Percentiles rank a stretch among this genome's conserved stretches.
Conservation (phyloP, 2,329 filamentous ascomycete species). For the Mycosphaerelloides madeirae region DNA sequence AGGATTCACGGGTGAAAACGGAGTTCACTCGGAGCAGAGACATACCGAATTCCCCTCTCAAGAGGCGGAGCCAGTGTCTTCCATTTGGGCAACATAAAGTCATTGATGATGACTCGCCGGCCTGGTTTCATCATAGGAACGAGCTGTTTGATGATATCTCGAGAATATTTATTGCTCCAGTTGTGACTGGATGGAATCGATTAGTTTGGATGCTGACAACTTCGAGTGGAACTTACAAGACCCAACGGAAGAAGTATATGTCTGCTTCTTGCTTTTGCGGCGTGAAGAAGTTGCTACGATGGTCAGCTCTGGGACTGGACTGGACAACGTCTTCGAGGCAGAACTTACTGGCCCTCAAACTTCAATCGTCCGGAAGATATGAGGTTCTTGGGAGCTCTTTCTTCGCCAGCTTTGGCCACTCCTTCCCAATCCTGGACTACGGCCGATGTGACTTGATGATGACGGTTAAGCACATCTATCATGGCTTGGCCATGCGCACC, state of each 20-base stretch:
- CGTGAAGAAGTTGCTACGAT: slow-evolving; percentile 25
- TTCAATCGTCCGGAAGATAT: neutral
- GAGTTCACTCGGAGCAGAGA: neutral
- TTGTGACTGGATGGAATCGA: slow-evolving; percentile 10
- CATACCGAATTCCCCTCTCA: slow-evolving; percentile 4
- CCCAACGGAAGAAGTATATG: slow-evolving; percentile 22
- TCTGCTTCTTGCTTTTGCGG: slow-evolving; percentile 27
- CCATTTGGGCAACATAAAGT: slow-evolving; percentile 15
- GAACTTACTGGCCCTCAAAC: slow-evolving; percentile 1
- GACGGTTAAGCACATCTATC: slow-evolving; percentile 2
- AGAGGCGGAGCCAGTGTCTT: slow-evolving; percentile 1
- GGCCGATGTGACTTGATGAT: neutral
- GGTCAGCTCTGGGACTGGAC: neutral
- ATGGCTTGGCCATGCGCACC: slow-evolving; percentile 2
- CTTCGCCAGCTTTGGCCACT: neutral
- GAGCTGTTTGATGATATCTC: slow-evolving; percentile 17
- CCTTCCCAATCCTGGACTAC: slow-evolving; percentile 2
- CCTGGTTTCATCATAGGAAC: slow-evolving; percentile 16
- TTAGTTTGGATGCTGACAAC: no score
- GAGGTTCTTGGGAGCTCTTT: neutral
- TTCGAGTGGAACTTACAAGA: slow-evolving; percentile 3
- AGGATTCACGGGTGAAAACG: neutral
- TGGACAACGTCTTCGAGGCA: neutral
- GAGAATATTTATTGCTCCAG: slow-evolving; percentile 19
- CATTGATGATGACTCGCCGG: slow-evolving; percentile 21